Evolutionary conservation across 2,329 filamentous ascomycete genomes (phyloP), one percentile per base, ranked within the genome.

Genomic region (Coccinonectria pachysandricola): DNA sequence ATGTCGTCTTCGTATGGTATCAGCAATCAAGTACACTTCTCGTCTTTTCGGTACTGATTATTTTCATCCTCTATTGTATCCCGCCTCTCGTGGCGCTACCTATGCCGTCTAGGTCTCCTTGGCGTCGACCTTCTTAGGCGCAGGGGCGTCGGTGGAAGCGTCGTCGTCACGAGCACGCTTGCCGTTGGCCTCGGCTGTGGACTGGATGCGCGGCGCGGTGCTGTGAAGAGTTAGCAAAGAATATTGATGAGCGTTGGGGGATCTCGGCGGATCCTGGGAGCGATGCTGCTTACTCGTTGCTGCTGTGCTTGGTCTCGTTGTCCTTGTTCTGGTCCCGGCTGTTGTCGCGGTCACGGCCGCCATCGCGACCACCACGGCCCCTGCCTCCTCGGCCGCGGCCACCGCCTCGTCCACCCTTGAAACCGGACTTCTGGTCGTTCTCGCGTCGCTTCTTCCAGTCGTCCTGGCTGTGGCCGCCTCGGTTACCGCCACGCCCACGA

Each of bases 371-470:
- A 15, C 64, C 61, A 17, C 60, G 51, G 11, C 64, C 55, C 21
- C 60, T 48, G 4, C 60, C 58, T 24, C 56, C 55, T 24, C 47
- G 49, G 6, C 59, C 57, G 8, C 61, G 51, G 7, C 58, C 50
- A 21, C 61, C 57, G 18, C 62, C 61, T 16, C 62, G 57, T 28
- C 60, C 53, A 24, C 59, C 62, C 30, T 62, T 61, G 56, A 72
- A 73, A 12, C 73, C 74, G 41, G 62, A 62, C 53, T 68, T 69
- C 49, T 70, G 70, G 43, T 78, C 73, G 21, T 74, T 50, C 6
- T 76, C 71, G 12, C 73, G 65, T 40, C 74, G 66, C 53, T 67
- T 65, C 58, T 74, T 78, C 72, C 74, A 79, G 54, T 78, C 67
- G 41, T 72, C 57, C 25, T 59, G 50, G 42, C 71, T 64, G 26